Evolutionary conservation across 306 rosid genomes (phyloP).

Genomic region (Cicer bijugum): DNA sequence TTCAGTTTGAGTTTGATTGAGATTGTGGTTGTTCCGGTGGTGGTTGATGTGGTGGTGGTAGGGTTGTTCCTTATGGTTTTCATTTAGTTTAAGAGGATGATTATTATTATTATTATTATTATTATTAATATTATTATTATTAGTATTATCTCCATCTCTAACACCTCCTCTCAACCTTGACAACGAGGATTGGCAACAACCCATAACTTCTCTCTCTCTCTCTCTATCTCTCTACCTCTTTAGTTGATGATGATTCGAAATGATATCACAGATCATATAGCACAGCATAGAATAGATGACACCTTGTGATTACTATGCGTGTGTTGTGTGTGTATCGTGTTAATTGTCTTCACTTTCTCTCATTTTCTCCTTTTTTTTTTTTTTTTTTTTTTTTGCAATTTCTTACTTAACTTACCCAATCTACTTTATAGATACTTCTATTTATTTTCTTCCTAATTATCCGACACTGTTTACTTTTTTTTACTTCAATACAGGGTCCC

Average conservation of each 20-base stretch:
- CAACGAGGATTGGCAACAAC: conserved; percentile 23
- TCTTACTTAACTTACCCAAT: neutral
- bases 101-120: neutral
- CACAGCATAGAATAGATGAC: neutral
- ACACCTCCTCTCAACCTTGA: neutral
- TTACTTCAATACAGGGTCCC: neutral
- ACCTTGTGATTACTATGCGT: too few relatives aligned
- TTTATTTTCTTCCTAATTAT: neutral
- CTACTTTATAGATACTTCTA: neutral
- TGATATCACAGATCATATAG: neutral
- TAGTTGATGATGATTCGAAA: neutral
- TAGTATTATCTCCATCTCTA: conserved; percentile 35
- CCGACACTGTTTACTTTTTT: neutral
- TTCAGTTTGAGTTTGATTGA: neutral
- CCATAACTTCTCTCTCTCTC: neutral
- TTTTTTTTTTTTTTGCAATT: neutral
- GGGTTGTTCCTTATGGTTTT: conserved; percentile 43
- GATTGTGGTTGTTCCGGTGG: neutral
- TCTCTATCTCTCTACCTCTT: neutral
- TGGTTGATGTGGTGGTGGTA: conserved; percentile 20
- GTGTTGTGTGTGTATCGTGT: neutral
- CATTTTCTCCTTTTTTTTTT: neutral
- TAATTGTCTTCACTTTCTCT: neutral
- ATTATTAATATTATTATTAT: neutral
- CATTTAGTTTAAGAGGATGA: neutral